Conservation (phyloP, 495 filamentous ascomycete species). For the Neurospora sp. region DNA sequence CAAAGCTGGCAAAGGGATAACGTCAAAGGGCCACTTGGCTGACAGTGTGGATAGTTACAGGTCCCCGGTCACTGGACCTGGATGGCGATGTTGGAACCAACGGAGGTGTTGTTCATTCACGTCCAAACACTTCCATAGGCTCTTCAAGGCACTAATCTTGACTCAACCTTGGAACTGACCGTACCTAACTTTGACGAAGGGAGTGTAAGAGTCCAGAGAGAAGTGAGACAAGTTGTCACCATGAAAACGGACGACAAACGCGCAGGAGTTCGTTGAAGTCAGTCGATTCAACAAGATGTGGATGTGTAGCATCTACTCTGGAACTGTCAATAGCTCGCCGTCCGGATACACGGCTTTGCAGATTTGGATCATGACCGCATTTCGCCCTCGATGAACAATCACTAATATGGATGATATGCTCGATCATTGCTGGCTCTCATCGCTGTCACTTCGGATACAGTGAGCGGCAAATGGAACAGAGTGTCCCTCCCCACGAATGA, state of each 20-base stretch:
- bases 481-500: not conserved
- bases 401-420: not conserved
- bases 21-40: not conserved
- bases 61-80: not conserved
- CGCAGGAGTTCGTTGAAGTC: not conserved
- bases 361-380: not conserved
- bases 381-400: not conserved
- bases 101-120: not conserved
- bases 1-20: not conserved
- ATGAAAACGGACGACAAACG: not conserved
- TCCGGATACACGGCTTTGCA: not conserved
- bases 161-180: not conserved
- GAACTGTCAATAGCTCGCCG: not conserved
- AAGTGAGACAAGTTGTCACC: not conserved
- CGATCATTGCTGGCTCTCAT: not conserved
- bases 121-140: not conserved
- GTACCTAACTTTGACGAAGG: not conserved
- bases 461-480: not conserved
- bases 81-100: not conserved
- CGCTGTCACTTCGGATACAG: not conserved
- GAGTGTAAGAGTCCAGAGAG: not conserved
- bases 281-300: not conserved
- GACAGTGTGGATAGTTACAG: not conserved
- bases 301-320: not conserved
- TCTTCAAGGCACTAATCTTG: not conserved